Conservation (phyloP, 176 grass and related monocot genomes). For the Tillandsia leiboldiana region DNA sequence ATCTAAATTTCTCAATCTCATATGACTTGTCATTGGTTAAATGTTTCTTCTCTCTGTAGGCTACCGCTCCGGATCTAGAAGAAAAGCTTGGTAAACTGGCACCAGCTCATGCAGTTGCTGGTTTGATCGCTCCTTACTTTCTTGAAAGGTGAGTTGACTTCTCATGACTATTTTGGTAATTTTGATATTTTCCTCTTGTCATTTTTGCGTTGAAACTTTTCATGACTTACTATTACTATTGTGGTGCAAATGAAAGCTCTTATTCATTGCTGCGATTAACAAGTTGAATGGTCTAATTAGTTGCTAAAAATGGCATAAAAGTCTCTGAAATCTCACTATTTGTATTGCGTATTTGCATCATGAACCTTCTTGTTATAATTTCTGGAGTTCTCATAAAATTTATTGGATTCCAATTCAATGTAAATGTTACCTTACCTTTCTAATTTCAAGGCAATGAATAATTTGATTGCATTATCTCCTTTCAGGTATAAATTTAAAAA, state of each 20-base stretch:
- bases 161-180: background rate
- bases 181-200: background rate
- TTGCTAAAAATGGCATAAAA: background rate
- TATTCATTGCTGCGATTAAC: background rate
- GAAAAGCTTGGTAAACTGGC: slow-evolving; percentile 69
- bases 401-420: background rate
- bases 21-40: background rate
- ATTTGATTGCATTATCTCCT: slow-evolving; percentile 6
- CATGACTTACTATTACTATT: background rate
- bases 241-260: background rate
- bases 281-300: background rate
- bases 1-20: background rate
- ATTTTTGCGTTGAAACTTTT: background rate
- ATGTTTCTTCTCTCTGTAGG: slow-evolving; percentile 38
- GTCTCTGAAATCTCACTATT: background rate
- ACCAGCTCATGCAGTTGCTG: slow-evolving; percentile 68
- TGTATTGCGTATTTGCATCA: background rate
- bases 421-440: background rate
- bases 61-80: slow-evolving; percentile 68
- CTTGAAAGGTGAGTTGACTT: slow-evolving; percentile 47
- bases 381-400: background rate
- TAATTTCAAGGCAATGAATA: slow-evolving; percentile 8
- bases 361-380: background rate
- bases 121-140: slow-evolving; percentile 72
- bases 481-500: slow-evolving; percentile 80